phyloP scores from a whole-genome alignment of 1,284 basidiomycete genomes.

The Cystobasidium pallidum region DNA sequence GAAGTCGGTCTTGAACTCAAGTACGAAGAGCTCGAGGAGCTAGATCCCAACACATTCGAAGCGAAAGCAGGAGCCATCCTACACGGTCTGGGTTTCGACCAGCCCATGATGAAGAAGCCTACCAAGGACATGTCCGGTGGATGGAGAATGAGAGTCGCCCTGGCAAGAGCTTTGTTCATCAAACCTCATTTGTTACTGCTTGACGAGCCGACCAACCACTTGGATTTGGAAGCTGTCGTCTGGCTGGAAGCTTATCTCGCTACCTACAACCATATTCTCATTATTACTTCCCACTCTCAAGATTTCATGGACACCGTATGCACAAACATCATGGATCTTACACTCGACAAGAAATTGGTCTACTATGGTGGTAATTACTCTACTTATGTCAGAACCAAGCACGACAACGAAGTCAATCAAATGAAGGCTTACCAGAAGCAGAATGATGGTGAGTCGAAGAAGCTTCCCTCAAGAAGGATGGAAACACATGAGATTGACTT shows the following conservation, averaged over 20 bases:
- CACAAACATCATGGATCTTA: constrained; percentile 98
- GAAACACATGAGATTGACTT: not conserved
- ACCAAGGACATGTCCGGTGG: constrained; percentile 99
- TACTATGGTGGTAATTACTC: constrained; percentile 44
- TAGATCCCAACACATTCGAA: constrained; percentile 95
- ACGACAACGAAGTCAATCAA: constrained; percentile 98
- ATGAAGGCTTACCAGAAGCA: constrained; percentile 99
- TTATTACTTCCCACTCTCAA: constrained; percentile 93
- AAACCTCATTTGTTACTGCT: constrained; percentile 93
- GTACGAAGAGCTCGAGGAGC: constrained; percentile 95
- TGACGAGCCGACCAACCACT: constrained; percentile 78
- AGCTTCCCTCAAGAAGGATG: not conserved
- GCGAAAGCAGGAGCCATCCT: constrained; percentile 93
- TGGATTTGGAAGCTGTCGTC: constrained; percentile 95
- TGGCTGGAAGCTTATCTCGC: constrained; percentile 98
- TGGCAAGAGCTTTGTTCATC: constrained; percentile 92
- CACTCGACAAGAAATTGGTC: constrained; percentile 73
- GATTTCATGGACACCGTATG: constrained; percentile 98
- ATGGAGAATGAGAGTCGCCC: constrained; percentile 98
- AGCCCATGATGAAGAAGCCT: constrained; percentile 91
- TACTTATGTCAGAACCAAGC: constrained; percentile 85
- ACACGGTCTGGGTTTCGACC: constrained; percentile 92
- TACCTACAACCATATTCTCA: constrained; percentile 97
- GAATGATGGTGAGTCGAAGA: constrained; percentile 71
- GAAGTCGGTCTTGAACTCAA: constrained; percentile 82